A percentile compares a stretch with the other conserved stretches of the same genome.
Conservation (phyloP, 108 stramenopile genomes). For the Nitzschia putrida region DNA sequence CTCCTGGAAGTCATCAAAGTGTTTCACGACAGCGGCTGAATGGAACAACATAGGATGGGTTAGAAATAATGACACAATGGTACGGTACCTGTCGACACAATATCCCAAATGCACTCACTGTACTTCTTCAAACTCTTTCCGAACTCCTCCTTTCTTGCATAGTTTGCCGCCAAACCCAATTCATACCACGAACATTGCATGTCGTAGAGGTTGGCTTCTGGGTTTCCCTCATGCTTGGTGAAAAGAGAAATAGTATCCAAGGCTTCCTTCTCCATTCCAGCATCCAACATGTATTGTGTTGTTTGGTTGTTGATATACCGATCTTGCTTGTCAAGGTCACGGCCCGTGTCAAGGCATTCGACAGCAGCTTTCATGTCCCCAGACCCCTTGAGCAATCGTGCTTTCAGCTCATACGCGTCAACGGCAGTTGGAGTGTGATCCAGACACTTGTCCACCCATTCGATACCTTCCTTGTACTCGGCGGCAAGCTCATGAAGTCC, state of each 20-base stretch:
- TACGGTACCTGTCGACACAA: not conserved
- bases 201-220: constrained; percentile 91
- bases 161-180: constrained; percentile 85
- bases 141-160: constrained; percentile 56
- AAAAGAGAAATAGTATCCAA: constrained; percentile 80
- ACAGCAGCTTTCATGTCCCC: constrained; percentile 89
- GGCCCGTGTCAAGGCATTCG: constrained; percentile 80
- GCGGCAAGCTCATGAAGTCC: constrained; percentile 82
- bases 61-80: not conserved
- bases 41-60: not conserved
- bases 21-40: constrained; percentile 83
- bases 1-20: constrained; percentile 95
- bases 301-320: constrained; percentile 98
- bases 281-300: constrained; percentile 93
- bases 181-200: constrained; percentile 99
- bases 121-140: constrained; percentile 85
- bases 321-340: constrained; percentile 93
- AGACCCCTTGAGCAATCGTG: constrained; percentile 79
- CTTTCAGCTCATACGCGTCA: constrained; percentile 90
- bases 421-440: constrained; percentile 91
- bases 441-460: constrained; percentile 82
- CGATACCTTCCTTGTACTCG: constrained; percentile 72
- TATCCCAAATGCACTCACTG: constrained; percentile 43
- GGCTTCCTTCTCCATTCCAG: constrained; percentile 82
- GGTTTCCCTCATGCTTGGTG: constrained; percentile 92